Evolutionary conservation across 2,329 filamentous ascomycete genomes (phyloP).

Genomic region (Trichoderma atrobrunneum): DNA sequence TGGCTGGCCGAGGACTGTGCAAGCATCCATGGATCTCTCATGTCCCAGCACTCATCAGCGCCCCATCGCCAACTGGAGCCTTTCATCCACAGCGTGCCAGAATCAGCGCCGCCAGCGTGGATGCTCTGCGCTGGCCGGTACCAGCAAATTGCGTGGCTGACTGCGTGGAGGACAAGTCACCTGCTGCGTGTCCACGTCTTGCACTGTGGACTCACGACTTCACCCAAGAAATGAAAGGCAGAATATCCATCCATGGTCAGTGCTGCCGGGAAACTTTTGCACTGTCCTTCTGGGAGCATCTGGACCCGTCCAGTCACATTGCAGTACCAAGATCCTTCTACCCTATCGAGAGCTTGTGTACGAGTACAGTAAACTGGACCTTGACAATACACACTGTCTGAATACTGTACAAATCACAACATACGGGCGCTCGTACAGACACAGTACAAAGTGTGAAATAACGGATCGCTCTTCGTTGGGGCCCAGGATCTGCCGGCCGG

Average conservation of each 20-base stretch:
- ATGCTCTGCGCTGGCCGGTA: constrained; percentile 17
- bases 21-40: not conserved
- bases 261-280: not conserved
- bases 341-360: not conserved
- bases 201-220: not conserved
- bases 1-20: not conserved
- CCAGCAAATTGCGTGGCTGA: constrained; percentile 18
- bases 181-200: not conserved
- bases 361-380: not conserved
- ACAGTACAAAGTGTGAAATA: not conserved
- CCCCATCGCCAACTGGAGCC: not conserved
- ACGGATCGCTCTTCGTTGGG: not conserved
- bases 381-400: not conserved
- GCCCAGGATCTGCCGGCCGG: not conserved
- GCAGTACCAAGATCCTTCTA: not conserved
- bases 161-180: constrained; percentile 17
- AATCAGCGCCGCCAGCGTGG: not conserved
- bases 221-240: not conserved
- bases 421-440: not conserved
- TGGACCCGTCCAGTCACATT: not conserved
- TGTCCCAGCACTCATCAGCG: not conserved
- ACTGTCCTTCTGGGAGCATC: not conserved
- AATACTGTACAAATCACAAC: not conserved
- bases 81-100: not conserved
- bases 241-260: not conserved